These are phyloP conservation scores for Sporobolomyces roseus DNA, from an alignment of 768 basidiomycete species.

Conservation along the genomic window DNA sequence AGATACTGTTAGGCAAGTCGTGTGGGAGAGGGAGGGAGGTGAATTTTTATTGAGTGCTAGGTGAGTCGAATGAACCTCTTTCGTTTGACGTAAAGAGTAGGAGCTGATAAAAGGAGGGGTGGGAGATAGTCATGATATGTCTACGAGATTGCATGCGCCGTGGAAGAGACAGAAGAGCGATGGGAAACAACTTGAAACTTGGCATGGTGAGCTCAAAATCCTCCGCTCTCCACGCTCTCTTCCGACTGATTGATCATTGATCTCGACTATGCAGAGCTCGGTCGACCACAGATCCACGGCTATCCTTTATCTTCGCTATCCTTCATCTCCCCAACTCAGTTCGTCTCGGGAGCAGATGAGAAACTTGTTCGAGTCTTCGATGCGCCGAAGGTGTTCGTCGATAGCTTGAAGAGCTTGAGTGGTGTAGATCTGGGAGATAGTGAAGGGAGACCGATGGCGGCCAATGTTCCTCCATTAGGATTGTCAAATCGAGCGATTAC, in stretches of 20 bases:
- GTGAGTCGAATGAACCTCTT: conserved; percentile 55
- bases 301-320: conserved; percentile 80
- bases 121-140: conserved; percentile 73
- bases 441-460: conserved; percentile 64
- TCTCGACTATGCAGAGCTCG: conserved; percentile 58
- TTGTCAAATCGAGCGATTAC: conserved; percentile 86
- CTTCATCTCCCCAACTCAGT: conserved; percentile 69
- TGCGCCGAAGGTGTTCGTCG: conserved; percentile 75
- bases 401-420: conserved; percentile 57
- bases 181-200: conserved; percentile 49
- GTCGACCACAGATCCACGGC: conserved; percentile 92
- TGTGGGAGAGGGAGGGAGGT: conserved; percentile 82
- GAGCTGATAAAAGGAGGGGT: not conserved
- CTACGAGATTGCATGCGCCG: conserved; percentile 79
- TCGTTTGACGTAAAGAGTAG: not conserved
- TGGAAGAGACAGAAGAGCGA: conserved; percentile 38
- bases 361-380: conserved; percentile 92
- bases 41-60: conserved; percentile 80
- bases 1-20: conserved; percentile 70
- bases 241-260: not conserved
- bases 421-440: conserved; percentile 55
- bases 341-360: conserved; percentile 90
- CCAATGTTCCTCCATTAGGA: conserved; percentile 87
- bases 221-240: not conserved
- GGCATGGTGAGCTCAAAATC: conserved; percentile 56